Conservation (phyloP, 2,329 filamentous ascomycete genomes). For the Metarhizium brunneum region DNA sequence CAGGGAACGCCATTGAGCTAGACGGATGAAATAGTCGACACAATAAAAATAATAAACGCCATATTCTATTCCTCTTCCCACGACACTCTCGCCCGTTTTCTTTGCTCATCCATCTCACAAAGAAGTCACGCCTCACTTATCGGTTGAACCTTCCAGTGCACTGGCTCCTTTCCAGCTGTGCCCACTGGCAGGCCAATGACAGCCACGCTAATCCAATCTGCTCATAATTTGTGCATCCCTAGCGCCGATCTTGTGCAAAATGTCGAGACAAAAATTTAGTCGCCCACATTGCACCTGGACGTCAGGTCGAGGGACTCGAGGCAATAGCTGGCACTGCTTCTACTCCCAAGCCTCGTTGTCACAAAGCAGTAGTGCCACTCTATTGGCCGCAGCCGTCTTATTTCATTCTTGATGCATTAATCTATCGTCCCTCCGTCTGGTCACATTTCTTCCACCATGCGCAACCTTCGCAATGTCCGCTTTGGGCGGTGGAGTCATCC, state of each 20-base stretch:
- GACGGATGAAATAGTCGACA: too few relatives aligned
- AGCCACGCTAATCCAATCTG: neutral
- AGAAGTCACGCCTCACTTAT: too few relatives aligned
- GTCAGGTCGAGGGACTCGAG: neutral
- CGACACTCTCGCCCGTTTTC: too few relatives aligned
- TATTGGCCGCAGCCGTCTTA: neutral
- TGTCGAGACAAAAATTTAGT: constrained; percentile 8
- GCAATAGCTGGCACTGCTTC: neutral
- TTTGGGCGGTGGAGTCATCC: constrained; percentile 56
- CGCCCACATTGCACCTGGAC: constrained; percentile 2
- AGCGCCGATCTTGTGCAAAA: constrained; percentile 11
- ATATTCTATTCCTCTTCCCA: too few relatives aligned
- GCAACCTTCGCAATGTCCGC: constrained; percentile 74
- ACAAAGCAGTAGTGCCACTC: neutral
- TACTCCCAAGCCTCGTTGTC: neutral
- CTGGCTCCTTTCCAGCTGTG: neutral
- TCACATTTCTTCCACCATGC: constrained; percentile 46
- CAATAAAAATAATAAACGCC: too few relatives aligned
- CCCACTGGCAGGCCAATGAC: neutral
- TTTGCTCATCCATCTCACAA: too few relatives aligned
- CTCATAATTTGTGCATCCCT: constrained; percentile 5
- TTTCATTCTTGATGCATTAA: constrained; percentile 2
- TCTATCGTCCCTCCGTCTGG: neutral
- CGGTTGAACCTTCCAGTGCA: too few relatives aligned
- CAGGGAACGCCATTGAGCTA: too few relatives aligned